Evolutionary conservation across 2,329 filamentous ascomycete species (phyloP), one percentile per base, ranked within the genome.

Genomic region (Claviceps digitariae): DNA sequence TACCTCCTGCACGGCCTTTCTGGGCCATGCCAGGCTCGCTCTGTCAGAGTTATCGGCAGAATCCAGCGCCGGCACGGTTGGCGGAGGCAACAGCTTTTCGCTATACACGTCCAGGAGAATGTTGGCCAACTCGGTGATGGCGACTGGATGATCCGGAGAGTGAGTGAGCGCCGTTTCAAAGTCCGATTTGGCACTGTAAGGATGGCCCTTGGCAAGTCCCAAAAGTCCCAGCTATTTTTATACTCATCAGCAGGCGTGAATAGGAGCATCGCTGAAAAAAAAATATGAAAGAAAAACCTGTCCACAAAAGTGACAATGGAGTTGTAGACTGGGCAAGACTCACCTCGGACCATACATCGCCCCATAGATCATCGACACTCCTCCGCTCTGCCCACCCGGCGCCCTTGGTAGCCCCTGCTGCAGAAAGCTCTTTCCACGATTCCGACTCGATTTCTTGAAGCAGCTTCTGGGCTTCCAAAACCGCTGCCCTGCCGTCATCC

Each of bases 71-170:
- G 77, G 74, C 4, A 80, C 70, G 57, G 81, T 67, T 51, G 79
- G 70, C 55, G 73, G 72, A 3, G 82, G 82, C 43, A 84, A 75
- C 21, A 87, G 70, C 48, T 80, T 76, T 66, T 87, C 77, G 59
- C 74, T 82, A 69, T 91, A 95, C 21, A 94, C 82, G 62, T 96
- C 90, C 49, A 97, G 77, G 7, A 98, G 76, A 40, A 97, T 83
- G 60, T 87, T 86, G 20, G 88, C 88, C 23, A 98, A 72, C 1
- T 86, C 87, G 38, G 96, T 81, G 25, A 86, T 94, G 34, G 87
- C 89, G 15, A 76, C 75, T 0, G 87, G 77, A 60, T 98, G 91
- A 63, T 97, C 82, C 1, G 86, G 82, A 57, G 81, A 86, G 64
- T 90, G 83, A 25, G 83, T 81, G 20, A 98, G 72, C 15, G 90